Percentiles rank a stretch among this genome's conserved stretches.
Evolutionary conservation across 257 asterid genomes (phyloP).

Genomic region (Ballota nigra): DNA sequence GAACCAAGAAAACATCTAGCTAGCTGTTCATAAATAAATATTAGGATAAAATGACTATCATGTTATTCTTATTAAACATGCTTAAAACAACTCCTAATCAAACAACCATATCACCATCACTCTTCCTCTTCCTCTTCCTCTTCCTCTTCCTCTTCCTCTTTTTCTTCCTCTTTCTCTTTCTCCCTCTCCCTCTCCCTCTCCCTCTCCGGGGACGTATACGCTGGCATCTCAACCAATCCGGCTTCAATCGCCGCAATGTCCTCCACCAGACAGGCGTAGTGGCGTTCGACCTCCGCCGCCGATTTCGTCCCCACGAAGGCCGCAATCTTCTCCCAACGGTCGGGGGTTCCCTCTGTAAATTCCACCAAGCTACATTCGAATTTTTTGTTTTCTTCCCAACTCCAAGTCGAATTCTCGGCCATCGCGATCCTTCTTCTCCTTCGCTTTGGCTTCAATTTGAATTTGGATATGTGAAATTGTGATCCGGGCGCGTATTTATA

Average conservation of each 20-base stretch:
- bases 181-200: too few species aligned
- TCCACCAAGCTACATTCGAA: slow-evolving; percentile 36
- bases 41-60: too few species aligned
- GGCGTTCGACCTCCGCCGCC: slow-evolving; percentile 39
- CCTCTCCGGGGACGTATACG: too few species aligned
- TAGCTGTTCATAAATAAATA: too few species aligned
- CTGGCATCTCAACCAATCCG: not conserved
- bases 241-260: slow-evolving; percentile 33
- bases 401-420: slow-evolving; percentile 36
- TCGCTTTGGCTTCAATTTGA: too few species aligned
- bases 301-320: slow-evolving; percentile 38
- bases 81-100: too few species aligned
- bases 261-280: slow-evolving; percentile 38
- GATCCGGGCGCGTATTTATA: not conserved
- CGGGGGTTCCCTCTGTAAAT: slow-evolving; percentile 29
- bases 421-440: slow-evolving; percentile 9
- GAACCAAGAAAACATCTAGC: too few species aligned
- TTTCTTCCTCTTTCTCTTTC: too few species aligned
- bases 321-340: slow-evolving; percentile 45
- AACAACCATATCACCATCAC: too few species aligned
- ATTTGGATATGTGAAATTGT: not conserved
- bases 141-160: too few species aligned
- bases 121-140: too few species aligned
- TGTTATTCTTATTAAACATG: too few species aligned
- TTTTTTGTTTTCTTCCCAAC: slow-evolving; percentile 46